Conservation (phyloP, 2,329 filamentous ascomycete genomes). For the Colletotrichum viniferum region DNA sequence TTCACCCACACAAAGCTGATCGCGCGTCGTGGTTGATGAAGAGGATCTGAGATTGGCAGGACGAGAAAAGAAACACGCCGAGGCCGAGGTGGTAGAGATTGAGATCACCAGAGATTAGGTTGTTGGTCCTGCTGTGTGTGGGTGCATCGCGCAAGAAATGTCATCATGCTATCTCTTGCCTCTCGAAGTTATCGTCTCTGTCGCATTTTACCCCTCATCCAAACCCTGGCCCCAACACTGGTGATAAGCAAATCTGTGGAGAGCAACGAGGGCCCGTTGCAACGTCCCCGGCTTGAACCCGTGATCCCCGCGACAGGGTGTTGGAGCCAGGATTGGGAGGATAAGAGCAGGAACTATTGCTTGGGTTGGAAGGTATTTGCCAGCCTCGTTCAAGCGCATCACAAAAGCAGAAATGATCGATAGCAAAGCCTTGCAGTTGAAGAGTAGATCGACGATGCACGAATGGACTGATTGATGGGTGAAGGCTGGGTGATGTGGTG, state of each 20-base stretch:
- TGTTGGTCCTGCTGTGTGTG: neutral
- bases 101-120: neutral
- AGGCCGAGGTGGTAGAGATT: neutral
- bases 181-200: neutral
- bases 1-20: neutral
- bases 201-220: neutral
- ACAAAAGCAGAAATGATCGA: neutral
- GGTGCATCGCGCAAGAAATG: neutral
- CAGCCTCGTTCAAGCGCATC: neutral
- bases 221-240: neutral
- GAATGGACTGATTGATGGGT: neutral
- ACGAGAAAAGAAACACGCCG: neutral
- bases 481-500: neutral
- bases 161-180: neutral
- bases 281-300: neutral
- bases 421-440: neutral
- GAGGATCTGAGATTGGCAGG: neutral
- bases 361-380: neutral
- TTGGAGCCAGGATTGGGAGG: neutral
- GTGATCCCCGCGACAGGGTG: neutral
- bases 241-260: conserved; percentile 1
- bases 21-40: neutral
- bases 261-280: neutral
- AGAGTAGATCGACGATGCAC: neutral
- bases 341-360: neutral